Evolutionary conservation across 2,329 filamentous ascomycete species (phyloP).

Genomic region (Fusarium heterosporum): DNA sequence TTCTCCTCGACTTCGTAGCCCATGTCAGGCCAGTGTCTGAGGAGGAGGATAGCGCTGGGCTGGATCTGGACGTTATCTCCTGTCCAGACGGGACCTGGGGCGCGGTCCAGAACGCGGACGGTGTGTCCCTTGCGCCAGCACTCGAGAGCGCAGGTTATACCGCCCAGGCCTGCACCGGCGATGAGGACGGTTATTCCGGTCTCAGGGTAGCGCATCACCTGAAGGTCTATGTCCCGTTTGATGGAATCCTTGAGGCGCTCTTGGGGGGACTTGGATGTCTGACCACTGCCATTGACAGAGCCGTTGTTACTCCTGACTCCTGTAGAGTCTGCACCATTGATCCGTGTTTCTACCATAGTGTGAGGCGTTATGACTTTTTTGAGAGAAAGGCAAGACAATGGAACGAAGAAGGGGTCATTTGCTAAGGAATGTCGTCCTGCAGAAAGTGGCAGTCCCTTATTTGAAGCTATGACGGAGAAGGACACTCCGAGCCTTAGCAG

Average conservation of each 20-base stretch:
- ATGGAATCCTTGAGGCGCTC: slow-evolving; percentile 6
- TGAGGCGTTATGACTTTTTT: background rate
- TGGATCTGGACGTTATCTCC: slow-evolving; percentile 34
- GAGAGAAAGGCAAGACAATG: background rate
- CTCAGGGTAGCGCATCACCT: slow-evolving; percentile 33
- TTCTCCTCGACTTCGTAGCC: slow-evolving; percentile 33
- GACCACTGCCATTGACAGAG: background rate
- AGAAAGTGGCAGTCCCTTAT: background rate
- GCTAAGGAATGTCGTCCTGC: accelerated
- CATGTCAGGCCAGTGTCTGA: slow-evolving; percentile 34
- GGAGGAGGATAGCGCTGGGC: slow-evolving; percentile 27
- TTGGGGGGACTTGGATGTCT: background rate
- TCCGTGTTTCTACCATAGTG: background rate
- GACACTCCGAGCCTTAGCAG: background rate
- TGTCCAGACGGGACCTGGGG: slow-evolving; percentile 25
- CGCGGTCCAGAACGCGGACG: slow-evolving; percentile 27
- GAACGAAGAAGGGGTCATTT: accelerated
- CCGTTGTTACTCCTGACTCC: background rate
- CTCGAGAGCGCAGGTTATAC: slow-evolving; percentile 22
- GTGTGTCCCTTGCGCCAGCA: slow-evolving; percentile 37
- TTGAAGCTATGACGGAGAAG: slow-evolving; percentile 8
- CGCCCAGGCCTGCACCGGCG: slow-evolving; percentile 24
- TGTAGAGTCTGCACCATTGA: background rate
- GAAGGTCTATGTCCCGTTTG: slow-evolving; percentile 7
- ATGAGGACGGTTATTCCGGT: slow-evolving; percentile 29